phyloP scores from a whole-genome alignment of 164 flowering plant species.

The Chimonanthus salicifolius region DNA sequence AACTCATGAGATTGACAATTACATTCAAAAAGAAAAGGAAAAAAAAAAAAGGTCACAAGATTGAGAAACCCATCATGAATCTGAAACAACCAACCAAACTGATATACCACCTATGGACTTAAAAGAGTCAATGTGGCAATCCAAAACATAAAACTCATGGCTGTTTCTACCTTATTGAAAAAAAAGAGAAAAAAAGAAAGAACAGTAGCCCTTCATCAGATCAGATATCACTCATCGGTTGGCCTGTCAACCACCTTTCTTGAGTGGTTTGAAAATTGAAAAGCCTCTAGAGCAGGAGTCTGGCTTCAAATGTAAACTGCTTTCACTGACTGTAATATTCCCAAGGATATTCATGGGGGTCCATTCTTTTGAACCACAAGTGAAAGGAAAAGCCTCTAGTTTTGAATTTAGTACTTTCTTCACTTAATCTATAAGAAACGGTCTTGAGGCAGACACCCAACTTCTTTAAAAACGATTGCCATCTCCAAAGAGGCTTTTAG shows the following conservation, averaged over 20 bases:
- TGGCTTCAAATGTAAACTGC: background rate
- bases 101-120: too few relatives aligned
- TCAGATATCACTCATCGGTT: background rate
- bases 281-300: background rate
- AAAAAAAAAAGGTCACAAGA: too few relatives aligned
- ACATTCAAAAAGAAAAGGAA: too few relatives aligned
- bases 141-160: too few relatives aligned
- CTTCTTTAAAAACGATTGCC: background rate
- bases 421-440: background rate
- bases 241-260: background rate
- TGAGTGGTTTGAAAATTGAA: background rate
- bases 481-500: background rate
- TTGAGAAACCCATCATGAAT: too few relatives aligned
- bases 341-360: background rate
- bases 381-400: too few relatives aligned
- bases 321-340: background rate
- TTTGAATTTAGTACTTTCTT: background rate
- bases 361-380: background rate
- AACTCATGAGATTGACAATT: too few relatives aligned
- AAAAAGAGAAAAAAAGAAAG: background rate
- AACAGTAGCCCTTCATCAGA: background rate
- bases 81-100: too few relatives aligned
- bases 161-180: too few relatives aligned
- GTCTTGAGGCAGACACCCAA: background rate
- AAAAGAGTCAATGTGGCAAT: too few relatives aligned